Percentiles rank a stretch among this genome's conserved stretches.
phyloP scores from a whole-genome alignment of 2,329 filamentous ascomycete genomes.

The Aspergillus melleus region DNA sequence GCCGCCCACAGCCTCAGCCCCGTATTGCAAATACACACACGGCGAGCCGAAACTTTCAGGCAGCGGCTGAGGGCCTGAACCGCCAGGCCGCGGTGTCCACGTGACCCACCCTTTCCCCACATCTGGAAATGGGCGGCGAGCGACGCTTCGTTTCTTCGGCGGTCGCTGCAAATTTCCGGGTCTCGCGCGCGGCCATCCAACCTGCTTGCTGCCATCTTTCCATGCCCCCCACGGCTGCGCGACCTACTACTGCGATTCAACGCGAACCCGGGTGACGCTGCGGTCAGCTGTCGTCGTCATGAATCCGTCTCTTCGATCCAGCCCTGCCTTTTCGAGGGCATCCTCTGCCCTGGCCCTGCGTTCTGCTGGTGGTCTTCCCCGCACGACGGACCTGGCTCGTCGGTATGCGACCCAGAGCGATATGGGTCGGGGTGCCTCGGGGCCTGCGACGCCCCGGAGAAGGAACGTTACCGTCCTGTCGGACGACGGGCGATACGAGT shows the following conservation, averaged over 20 bases:
- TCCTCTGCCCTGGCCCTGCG: constrained; percentile 29
- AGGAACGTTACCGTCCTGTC: constrained; percentile 79
- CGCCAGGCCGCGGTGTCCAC: constrained; percentile 9
- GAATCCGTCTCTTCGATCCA: constrained; percentile 26
- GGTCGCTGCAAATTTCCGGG: neutral
- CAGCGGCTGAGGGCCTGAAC: neutral
- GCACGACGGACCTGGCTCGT: constrained; percentile 36
- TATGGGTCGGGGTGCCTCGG: constrained; percentile 38
- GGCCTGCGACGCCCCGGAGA: constrained; percentile 41
- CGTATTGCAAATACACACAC: constrained; percentile 20
- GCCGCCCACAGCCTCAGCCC: neutral
- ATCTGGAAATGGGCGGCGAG: constrained; percentile 9
- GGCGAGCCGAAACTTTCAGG: neutral
- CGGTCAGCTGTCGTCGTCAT: constrained; percentile 19
- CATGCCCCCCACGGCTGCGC: constrained; percentile 4
- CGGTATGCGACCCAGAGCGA: constrained; percentile 62
- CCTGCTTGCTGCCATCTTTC: neutral
- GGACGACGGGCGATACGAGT: constrained; percentile 79
- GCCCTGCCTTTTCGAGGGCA: constrained; percentile 18
- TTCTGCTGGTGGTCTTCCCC: constrained; percentile 34
- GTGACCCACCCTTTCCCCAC: constrained; percentile 21
- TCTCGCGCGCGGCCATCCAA: neutral
- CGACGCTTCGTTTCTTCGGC: neutral
- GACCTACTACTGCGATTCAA: constrained; percentile 11
- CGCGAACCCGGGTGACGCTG: constrained; percentile 17